Percentiles rank a stretch among this genome's conserved stretches.
These are phyloP conservation scores for Camellia sinensis DNA, from an alignment of 148 eudicot genomes.

Conservation along the genomic window DNA sequence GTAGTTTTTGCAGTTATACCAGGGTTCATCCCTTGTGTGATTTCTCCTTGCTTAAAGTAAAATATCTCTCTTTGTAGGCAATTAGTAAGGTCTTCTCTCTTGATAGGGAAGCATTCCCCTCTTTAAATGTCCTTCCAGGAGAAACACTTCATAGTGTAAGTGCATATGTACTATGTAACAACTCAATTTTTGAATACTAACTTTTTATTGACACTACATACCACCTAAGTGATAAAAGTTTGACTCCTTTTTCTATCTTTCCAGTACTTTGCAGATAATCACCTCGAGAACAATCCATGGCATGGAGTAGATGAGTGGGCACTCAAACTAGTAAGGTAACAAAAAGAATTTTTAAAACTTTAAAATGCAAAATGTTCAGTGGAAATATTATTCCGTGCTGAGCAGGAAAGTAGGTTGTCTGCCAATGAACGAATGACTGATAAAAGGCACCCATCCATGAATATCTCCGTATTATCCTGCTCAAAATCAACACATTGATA, in stretches of 20 bases:
- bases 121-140: slow-evolving; percentile 81
- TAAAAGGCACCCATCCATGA: background rate
- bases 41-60: slow-evolving; percentile 12
- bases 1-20: background rate
- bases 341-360: background rate
- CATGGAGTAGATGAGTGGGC: slow-evolving; percentile 71
- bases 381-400: background rate
- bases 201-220: background rate
- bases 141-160: slow-evolving; percentile 88
- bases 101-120: slow-evolving; percentile 82
- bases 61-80: slow-evolving; percentile 47
- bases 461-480: background rate
- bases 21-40: background rate
- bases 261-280: slow-evolving; percentile 91
- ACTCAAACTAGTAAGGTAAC: slow-evolving; percentile 56
- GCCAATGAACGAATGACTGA: background rate
- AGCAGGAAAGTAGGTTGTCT: slow-evolving; percentile 1
- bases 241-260: slow-evolving; percentile 3
- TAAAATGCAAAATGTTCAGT: background rate
- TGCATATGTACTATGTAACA: background rate
- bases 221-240: background rate
- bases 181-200: no score
- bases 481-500: background rate
- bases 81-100: slow-evolving; percentile 68
- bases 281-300: slow-evolving; percentile 77